These are phyloP conservation scores for Leucocoprinus leucothites DNA, from an alignment of 768 basidiomycete species.

Conservation along the genomic window DNA sequence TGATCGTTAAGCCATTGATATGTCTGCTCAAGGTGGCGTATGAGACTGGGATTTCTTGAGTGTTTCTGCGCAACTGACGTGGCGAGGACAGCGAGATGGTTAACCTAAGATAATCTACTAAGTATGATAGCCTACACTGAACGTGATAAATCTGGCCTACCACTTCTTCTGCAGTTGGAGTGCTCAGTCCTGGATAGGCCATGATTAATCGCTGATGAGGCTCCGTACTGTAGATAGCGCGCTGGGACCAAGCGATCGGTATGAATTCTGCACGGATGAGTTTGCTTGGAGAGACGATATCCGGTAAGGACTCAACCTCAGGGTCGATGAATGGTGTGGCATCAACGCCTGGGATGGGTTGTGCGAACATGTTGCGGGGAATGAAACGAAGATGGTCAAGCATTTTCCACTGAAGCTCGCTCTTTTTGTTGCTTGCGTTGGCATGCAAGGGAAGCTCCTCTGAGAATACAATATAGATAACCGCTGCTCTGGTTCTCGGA, in stretches of 20 bases:
- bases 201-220: constrained; percentile 29
- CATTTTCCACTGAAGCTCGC: constrained; percentile 22
- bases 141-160: constrained; percentile 25
- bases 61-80: constrained; percentile 22
- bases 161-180: constrained; percentile 38
- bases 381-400: constrained; percentile 38
- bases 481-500: constrained; percentile 21
- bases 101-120: constrained; percentile 33
- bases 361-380: constrained; percentile 26
- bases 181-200: constrained; percentile 35
- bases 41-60: constrained; percentile 24
- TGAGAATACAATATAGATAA: constrained; percentile 32
- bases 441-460: constrained; percentile 30
- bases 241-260: constrained; percentile 47
- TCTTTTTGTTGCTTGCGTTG: constrained; percentile 2
- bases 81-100: constrained; percentile 35
- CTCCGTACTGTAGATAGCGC: constrained; percentile 28
- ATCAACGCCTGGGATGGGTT: constrained; percentile 13
- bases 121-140: no score
- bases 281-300: constrained; percentile 34
- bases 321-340: constrained; percentile 15
- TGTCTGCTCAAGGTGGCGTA: constrained; percentile 37
- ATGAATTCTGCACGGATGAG: constrained; percentile 35
- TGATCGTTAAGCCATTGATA: constrained; percentile 40
- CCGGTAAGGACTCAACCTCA: constrained; percentile 26